Conservation (phyloP, 176 grass and related monocot species). For the Aechmea fasciata region DNA sequence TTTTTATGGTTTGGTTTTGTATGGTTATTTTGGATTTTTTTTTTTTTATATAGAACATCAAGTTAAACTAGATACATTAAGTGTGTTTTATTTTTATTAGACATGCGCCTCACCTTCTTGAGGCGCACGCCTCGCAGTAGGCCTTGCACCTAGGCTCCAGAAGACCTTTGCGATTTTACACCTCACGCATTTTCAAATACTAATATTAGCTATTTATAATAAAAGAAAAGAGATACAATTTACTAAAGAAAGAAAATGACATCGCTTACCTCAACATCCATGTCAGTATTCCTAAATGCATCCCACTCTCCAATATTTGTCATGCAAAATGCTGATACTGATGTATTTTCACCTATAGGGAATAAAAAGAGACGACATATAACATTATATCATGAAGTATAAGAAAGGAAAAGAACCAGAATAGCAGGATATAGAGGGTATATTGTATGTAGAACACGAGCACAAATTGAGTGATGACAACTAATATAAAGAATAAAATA, state of each 20-base stretch:
- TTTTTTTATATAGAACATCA: no score
- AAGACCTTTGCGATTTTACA: no score
- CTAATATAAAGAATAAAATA: not conserved
- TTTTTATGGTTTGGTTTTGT: no score
- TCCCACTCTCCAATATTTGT: conserved; percentile 76
- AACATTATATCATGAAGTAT: conserved; percentile 10
- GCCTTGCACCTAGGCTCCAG: no score
- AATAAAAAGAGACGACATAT: conserved; percentile 2
- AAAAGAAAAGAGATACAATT: not conserved
- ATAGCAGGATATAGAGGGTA: not conserved
- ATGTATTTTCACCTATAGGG: conserved; percentile 45
- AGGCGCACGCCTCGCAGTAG: no score
- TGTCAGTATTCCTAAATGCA: conserved; percentile 75
- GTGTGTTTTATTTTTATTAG: no score
- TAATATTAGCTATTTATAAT: not conserved
- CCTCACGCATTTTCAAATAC: no score
- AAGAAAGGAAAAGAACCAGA: conserved; percentile 5
- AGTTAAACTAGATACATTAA: no score
- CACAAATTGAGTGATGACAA: not conserved
- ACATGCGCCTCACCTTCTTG: no score
- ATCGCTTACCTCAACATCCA: conserved; percentile 62
- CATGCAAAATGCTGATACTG: conserved; percentile 70
- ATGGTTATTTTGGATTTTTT: no score
- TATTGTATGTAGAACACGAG: not conserved
- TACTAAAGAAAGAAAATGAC: not conserved